Conservation (phyloP, 2,329 filamentous ascomycete genomes). For the Talaromyces islandicus region DNA sequence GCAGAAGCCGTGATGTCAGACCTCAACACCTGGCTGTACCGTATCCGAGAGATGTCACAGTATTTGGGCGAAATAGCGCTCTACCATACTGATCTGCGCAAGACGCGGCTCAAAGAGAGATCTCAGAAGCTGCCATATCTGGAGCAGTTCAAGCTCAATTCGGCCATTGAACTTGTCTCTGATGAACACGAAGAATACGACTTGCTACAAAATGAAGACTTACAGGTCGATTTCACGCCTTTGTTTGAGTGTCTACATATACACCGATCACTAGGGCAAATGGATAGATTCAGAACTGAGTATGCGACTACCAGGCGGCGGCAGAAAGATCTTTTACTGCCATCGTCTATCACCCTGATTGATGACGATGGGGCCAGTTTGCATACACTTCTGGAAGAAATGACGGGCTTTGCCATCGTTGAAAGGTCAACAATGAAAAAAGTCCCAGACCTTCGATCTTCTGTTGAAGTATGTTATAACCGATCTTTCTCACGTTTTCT, state of each 20-base stretch:
- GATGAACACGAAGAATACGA: slow-evolving; percentile 96
- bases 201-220: slow-evolving; percentile 87
- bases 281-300: slow-evolving; percentile 81
- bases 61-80: slow-evolving; percentile 95
- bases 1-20: slow-evolving; percentile 96
- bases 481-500: background rate
- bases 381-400: slow-evolving; percentile 87
- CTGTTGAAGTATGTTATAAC: slow-evolving; percentile 62
- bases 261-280: slow-evolving; percentile 87
- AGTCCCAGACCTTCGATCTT: slow-evolving; percentile 72
- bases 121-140: slow-evolving; percentile 70
- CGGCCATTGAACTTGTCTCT: slow-evolving; percentile 87
- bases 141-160: slow-evolving; percentile 83
- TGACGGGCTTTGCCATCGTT: slow-evolving; percentile 93
- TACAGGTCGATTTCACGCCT: slow-evolving; percentile 90
- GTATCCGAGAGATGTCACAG: slow-evolving; percentile 91
- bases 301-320: slow-evolving; percentile 86
- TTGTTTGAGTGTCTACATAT: slow-evolving; percentile 95
- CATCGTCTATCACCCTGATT: slow-evolving; percentile 66
- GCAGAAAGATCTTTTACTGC: slow-evolving; percentile 87
- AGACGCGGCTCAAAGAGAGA: slow-evolving; percentile 75
- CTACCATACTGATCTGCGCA: slow-evolving; percentile 86
- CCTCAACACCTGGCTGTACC: slow-evolving; percentile 92
- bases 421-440: slow-evolving; percentile 90
- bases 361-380: slow-evolving; percentile 79